Conservation (phyloP, 2,329 filamentous ascomycete species). For the Emydomyces testavorans region DNA sequence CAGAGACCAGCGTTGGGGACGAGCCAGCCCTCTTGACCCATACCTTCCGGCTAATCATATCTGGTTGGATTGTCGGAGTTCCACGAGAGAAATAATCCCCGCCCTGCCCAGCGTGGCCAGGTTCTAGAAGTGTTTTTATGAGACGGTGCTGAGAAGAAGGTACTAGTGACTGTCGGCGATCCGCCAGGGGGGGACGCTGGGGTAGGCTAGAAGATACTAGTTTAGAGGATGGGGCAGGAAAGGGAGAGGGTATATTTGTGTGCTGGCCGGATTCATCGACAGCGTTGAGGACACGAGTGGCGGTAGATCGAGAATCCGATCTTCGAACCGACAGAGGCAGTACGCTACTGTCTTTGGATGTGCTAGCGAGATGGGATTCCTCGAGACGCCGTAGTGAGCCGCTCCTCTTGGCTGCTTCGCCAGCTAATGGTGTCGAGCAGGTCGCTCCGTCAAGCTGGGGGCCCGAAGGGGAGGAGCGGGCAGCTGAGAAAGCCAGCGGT, state of each 20-base stretch:
- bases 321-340: neutral
- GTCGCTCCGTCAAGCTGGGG: neutral
- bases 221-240: slow-evolving; percentile 14
- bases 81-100: slow-evolving; percentile 19
- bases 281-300: slow-evolving; percentile 7
- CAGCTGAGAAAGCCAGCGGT: neutral
- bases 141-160: slow-evolving; percentile 31
- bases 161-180: slow-evolving; percentile 33
- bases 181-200: slow-evolving; percentile 27
- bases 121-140: slow-evolving; percentile 28
- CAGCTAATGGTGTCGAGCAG: neutral
- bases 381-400: neutral
- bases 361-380: neutral
- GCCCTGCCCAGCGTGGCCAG: slow-evolving; percentile 18
- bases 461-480: neutral
- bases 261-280: slow-evolving; percentile 8
- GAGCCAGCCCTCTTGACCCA: slow-evolving; percentile 85
- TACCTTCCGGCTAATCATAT: slow-evolving; percentile 54
- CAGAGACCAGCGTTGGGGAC: slow-evolving; percentile 76
- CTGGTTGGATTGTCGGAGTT: slow-evolving; percentile 18
- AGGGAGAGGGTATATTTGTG: slow-evolving; percentile 5
- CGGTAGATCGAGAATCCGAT: slow-evolving; percentile 1
- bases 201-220: slow-evolving; percentile 12
- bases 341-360: slow-evolving; percentile 1
- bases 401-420: neutral